Evolutionary conservation across 306 rosid genomes (phyloP), one percentile per base, ranked within the genome.

Genomic region (Coriaria nepalensis): DNA sequence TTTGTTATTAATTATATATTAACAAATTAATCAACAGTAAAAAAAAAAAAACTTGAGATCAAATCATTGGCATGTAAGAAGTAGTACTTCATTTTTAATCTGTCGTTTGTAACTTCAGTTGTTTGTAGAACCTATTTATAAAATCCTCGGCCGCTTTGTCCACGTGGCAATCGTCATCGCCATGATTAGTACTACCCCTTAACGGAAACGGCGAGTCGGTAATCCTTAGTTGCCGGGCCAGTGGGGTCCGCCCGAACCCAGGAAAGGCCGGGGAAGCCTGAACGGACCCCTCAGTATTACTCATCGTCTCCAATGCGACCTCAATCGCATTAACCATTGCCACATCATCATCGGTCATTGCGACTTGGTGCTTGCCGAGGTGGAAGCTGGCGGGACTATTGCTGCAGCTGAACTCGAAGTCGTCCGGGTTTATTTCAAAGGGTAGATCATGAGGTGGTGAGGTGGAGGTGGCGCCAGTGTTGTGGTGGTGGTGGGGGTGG

Each of bases 101-200:
- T 20, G 29, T 20, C 29, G 3, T 60, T 56, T 50, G 51, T 35
- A 14, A 36, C 51, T 40, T 56, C 33, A 73, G 41, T 36, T 85
- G 62, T 48, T 67, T 82, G 71, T 92, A 85, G 47, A 92, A 92
- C 75, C 63, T 78, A 20, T 68, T 69, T 1, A 92, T 92, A 52
- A 85, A 92, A 50, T 63, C 93, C 67, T 79, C 98, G 0, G 98
- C 98, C 1, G 74, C 92, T 60, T 82, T 61, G 53, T 92, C 94
- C 6, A 81, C 81, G 6, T 52, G 68, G 35, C 36, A 8, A 10
- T 74, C 70, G 33, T 53, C 76, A 0, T 40, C 67, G 7, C 57
- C 70, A 0, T 10, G 44, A 20, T 20, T 20, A 20, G 29, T 20
- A 20, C 29, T 20, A 2, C 61, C 68, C 5, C 56, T 29, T 9